Percentiles rank a stretch among this genome's conserved stretches.
phyloP scores from a whole-genome alignment of 345 rosid genomes.

The Lenwebbia sp. region DNA sequence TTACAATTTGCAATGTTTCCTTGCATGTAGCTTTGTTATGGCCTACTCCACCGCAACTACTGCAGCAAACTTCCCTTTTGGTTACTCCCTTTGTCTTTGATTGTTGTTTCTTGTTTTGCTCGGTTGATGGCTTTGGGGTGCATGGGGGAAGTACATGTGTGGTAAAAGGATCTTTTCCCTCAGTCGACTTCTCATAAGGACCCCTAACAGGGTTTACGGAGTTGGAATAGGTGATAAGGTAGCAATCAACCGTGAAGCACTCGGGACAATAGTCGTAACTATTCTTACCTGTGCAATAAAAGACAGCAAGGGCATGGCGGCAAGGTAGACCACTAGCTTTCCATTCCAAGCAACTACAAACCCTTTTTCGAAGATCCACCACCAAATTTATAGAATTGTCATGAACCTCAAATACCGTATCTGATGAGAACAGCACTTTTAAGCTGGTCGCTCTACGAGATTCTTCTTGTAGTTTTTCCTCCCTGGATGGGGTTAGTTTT shows the following conservation, averaged over 20 bases:
- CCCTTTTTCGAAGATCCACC: conserved; percentile 49
- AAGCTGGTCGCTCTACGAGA: conserved; percentile 27
- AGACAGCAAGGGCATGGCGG: conserved; percentile 72
- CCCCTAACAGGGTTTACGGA: conserved; percentile 31
- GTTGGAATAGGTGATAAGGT: conserved; percentile 36
- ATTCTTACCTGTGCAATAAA: conserved; percentile 34
- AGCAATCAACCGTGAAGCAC: conserved; percentile 49
- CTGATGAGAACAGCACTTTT: conserved; percentile 69
- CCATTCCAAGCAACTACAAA: conserved; percentile 76
- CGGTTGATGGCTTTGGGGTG: conserved; percentile 25
- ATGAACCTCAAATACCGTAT: conserved; percentile 84
- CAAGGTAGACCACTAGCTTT: conserved; percentile 66
- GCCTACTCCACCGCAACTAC: conserved; percentile 73
- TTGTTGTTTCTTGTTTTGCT: conserved; percentile 28
- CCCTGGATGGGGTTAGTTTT: conserved; percentile 64
- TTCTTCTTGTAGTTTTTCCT: conserved; percentile 53
- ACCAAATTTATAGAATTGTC: conserved; percentile 58
- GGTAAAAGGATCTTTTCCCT: conserved; percentile 16
- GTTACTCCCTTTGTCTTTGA: conserved; percentile 30
- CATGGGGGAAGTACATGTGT: conserved; percentile 52
- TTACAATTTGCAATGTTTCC: conserved; percentile 12
- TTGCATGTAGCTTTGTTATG: conserved; percentile 81
- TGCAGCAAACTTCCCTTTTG: conserved; percentile 49
- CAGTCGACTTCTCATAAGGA: conserved; percentile 1
- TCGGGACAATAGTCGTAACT: conserved; percentile 57